Conservation (phyloP, 495 filamentous ascomycete genomes). For the Penicillium flavigenum region DNA sequence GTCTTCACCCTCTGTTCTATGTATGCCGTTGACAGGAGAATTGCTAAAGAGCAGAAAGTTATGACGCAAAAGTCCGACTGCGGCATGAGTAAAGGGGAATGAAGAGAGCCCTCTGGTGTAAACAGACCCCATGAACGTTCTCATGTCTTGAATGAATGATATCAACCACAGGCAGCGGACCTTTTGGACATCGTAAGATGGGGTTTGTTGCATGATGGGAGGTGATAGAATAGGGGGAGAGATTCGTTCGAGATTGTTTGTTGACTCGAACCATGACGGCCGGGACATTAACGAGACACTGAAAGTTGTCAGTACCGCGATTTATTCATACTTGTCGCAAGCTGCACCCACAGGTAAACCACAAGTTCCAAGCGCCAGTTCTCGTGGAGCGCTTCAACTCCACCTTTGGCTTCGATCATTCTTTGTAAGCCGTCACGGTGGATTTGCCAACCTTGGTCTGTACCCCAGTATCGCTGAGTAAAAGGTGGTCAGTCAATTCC, state of each 20-base stretch:
- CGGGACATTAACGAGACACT: slow-evolving; percentile 32
- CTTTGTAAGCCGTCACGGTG: slow-evolving; percentile 30
- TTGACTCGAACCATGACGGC: slow-evolving; percentile 32
- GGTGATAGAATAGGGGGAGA: slow-evolving; percentile 7
- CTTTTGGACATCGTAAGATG: slow-evolving; percentile 25
- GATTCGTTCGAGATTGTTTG: slow-evolving; percentile 23
- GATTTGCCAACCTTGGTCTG: slow-evolving; percentile 29
- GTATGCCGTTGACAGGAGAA: neutral
- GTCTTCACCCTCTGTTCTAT: slow-evolving; percentile 14
- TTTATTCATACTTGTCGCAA: neutral
- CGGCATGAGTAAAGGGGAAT: slow-evolving; percentile 21
- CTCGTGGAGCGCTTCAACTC: slow-evolving; percentile 20
- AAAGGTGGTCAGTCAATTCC: slow-evolving; percentile 5
- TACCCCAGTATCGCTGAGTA: slow-evolving; percentile 32
- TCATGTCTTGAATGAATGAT: slow-evolving; percentile 35
- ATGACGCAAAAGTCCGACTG: slow-evolving; percentile 22
- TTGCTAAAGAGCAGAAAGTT: slow-evolving; percentile 14
- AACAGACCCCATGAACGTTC: slow-evolving; percentile 30
- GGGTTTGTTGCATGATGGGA: slow-evolving; percentile 6
- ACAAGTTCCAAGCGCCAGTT: slow-evolving; percentile 33
- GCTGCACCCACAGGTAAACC: slow-evolving; percentile 26
- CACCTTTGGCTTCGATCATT: slow-evolving; percentile 33
- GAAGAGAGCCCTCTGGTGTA: slow-evolving; percentile 17
- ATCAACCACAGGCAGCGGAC: slow-evolving; percentile 33
- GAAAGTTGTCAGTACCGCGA: slow-evolving; percentile 4